Base-by-base conservation (phyloP, 2,329 filamentous ascomycete species). In the Dothiorella sarmentorum region DNA sequence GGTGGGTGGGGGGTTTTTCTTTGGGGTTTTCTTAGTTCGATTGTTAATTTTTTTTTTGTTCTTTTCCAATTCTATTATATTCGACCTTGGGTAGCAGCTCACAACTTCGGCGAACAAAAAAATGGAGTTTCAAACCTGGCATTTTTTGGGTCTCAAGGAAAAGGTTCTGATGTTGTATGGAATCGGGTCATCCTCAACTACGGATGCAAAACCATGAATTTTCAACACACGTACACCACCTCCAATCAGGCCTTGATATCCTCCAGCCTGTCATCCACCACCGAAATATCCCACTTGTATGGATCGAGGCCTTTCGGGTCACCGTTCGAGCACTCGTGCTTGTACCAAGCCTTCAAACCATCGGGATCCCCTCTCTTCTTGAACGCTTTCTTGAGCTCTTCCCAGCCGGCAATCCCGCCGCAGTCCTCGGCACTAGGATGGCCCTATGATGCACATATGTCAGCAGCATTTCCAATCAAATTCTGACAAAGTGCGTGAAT, bases 241-340 rank as follows among this genome's bases (percentile, higher is more conserved):
- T 5, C 10, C 27, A 10, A 40, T 40, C n/a, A 47, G 26, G 17
- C 26, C 22, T 29, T 29, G 3, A 31, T 18, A 7, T 26, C 2
- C 15, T 24, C 20, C 9, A 38, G 18, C 3, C 37, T 10, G 6
- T n/a, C 29, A 55, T 56, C 56, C 18, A 45, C 26, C 15, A 31
- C 56, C 18, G 27, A 11, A 3, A 59, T 55, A 35, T 59, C 45
- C 56, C 56, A 59, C 37, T 29, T 37, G 33, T 59, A 43, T 9
- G 56, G 56, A 53, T 59, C 33, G 3, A 53, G 38, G 4, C 37
- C 37, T 26, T 26, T 31, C 17, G 31, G 22, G 11, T 55, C 33
- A 1, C 56, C 56, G 29, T 59, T 59, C 1, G 6, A 26, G 37
- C 56, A 59, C 2, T n/a, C 37, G 2, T 42, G 10, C 15, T 42